phyloP scores from a whole-genome alignment of 192 early-diverging fungal species.

The Polychytrium aggregatum region DNA sequence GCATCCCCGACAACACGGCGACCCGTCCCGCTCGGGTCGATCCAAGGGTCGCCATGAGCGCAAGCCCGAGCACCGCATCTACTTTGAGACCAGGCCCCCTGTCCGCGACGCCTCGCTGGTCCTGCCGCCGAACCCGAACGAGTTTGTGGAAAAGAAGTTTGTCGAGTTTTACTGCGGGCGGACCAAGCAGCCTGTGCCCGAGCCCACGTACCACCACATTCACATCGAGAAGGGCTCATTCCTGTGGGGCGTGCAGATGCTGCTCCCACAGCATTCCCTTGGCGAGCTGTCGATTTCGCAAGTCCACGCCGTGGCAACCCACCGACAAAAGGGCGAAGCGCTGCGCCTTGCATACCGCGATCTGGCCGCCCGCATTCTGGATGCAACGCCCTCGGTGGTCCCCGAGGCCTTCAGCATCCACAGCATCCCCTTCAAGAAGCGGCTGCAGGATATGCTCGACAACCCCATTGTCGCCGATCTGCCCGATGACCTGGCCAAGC shows the following conservation, averaged over 20 bases:
- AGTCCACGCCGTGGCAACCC: neutral
- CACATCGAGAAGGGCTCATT: constrained; percentile 1
- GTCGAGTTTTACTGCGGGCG: constrained; percentile 17
- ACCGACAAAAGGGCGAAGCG: constrained; percentile 5
- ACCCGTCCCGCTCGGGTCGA: too few species aligned
- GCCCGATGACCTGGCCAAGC: too few species aligned
- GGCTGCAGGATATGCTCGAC: constrained; percentile 13
- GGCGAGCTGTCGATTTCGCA: constrained; percentile 6
- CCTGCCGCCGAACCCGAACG: too few species aligned
- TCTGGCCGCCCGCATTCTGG: constrained; percentile 13
- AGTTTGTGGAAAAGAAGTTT: constrained; percentile 16
- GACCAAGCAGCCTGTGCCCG: constrained; percentile 6
- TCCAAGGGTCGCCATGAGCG: too few species aligned
- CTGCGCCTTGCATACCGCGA: constrained; percentile 4
- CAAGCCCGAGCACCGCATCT: too few species aligned
- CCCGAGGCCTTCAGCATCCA: constrained; percentile 15
- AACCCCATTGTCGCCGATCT: constrained; percentile 16
- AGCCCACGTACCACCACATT: neutral
- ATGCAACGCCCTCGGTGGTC: constrained; percentile 2
- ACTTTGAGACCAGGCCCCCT: too few species aligned
- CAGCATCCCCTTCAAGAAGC: constrained; percentile 13
- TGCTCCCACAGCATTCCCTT: constrained; percentile 8
- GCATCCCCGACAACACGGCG: too few species aligned
- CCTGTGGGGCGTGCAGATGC: constrained; percentile 5
- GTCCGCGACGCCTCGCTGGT: too few species aligned